A percentile compares a stretch with the other conserved stretches of the same genome.
These are phyloP conservation scores for Colletotrichum higginsianum DNA, from an alignment of 2,329 filamentous ascomycete species.

Conservation along the genomic window DNA sequence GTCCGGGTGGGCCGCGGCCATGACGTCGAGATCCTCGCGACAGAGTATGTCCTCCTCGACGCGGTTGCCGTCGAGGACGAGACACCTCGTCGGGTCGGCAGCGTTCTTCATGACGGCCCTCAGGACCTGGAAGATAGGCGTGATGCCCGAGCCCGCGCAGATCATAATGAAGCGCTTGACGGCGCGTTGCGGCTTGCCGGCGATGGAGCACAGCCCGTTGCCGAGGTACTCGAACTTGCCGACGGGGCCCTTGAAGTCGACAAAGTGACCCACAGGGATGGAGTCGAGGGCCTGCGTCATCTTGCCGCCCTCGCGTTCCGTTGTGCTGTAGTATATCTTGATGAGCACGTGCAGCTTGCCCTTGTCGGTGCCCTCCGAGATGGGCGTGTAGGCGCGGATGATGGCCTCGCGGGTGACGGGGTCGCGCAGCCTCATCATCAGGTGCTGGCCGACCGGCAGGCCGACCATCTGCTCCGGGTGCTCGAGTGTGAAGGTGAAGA, in stretches of 20 bases:
- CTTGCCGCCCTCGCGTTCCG: constrained; percentile 74
- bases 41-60: constrained; percentile 87
- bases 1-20: constrained; percentile 67
- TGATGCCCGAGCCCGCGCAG: constrained; percentile 90
- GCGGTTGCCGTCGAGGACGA: constrained; percentile 85
- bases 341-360: constrained; percentile 83
- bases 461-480: constrained; percentile 79
- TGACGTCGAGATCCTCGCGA: constrained; percentile 77
- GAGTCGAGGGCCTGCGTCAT: constrained; percentile 87
- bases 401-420: constrained; percentile 79
- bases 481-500: constrained; percentile 86
- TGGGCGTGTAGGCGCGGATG: constrained; percentile 89
- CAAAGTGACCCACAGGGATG: constrained; percentile 78
- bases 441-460: constrained; percentile 86
- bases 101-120: constrained; percentile 78
- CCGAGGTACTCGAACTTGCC: constrained; percentile 88
- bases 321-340: constrained; percentile 82
- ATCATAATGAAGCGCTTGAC: constrained; percentile 87
- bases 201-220: constrained; percentile 73
- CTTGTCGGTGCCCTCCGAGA: constrained; percentile 73
- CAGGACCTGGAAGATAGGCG: constrained; percentile 90
- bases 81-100: constrained; percentile 76
- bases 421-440: constrained; percentile 86
- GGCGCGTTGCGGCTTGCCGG: constrained; percentile 63
- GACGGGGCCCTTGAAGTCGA: constrained; percentile 91